Base-by-base conservation (phyloP, 78 protist genomes). In the Chrysochromulina parva region DNA sequence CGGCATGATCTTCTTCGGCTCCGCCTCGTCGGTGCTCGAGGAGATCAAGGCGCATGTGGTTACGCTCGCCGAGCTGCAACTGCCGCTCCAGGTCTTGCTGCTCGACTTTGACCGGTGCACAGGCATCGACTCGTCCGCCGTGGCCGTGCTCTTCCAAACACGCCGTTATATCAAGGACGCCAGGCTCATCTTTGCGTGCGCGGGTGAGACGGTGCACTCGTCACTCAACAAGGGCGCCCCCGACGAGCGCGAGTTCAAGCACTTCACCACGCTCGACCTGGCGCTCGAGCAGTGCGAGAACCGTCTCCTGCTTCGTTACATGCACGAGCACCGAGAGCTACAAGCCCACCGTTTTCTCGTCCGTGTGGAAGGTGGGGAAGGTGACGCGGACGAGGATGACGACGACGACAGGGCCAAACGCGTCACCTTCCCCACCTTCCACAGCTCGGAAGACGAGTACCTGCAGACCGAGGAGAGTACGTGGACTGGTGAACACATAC, bases 1-100 rank as follows among this genome's bases (percentile, higher is more conserved):
- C 76, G 76, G 76, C 50, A 10, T 67, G 50, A 28, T 67, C 76
- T 67, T 26, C 76, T 67, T 67, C 76, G 76, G 76, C 76, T 67
- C 76, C 20, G 26, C 26, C 69, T 10, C 6, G 28, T 62, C 26
- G 20, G 9, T 10, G 26, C 69, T 62, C 76, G 76, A 67, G 50
- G 48, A 26, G 76, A 13, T 13, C 24, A 7, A 13, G 24, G 62
- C 62, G 62, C 62, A 58, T 13, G 62, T 58, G 24, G 24, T 14
- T 13, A 17, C 47, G 47, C 76, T 67, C 76, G 76, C 9, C 76
- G 76, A n/a, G 47, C 20, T 5, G 76, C 11, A n/a, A 16, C 28
- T 67, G 47, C 47, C 28, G 50, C 76, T 67, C 50, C 47, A 48
- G 48, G 20, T 1, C 76, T 48, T 67, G 13, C 24, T 67, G 20